Conservation (phyloP, 1,139 yeast species). For the Dujonia santamariae region DNA sequence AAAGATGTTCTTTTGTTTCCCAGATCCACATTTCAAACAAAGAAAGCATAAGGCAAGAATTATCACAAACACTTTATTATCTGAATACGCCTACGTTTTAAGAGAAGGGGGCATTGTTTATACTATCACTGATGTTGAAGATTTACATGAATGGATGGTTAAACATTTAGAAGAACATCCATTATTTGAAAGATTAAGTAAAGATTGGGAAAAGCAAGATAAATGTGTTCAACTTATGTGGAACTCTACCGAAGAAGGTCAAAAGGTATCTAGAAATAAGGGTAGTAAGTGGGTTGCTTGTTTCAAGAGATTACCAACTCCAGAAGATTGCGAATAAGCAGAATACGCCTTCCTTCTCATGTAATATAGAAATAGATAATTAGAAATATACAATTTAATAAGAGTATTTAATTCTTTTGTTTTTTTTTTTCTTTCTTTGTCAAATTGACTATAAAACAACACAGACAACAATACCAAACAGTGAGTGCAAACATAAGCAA, state of each 20-base stretch:
- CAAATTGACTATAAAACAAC: conserved; percentile 1
- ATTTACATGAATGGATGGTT: conserved; percentile 95
- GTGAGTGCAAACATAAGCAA: too few species aligned
- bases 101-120: conserved; percentile 85
- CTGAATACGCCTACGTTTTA: conserved; percentile 90
- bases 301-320: conserved; percentile 69
- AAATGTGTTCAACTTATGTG: conserved; percentile 84
- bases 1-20: conserved; percentile 96
- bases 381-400: conserved; percentile 1
- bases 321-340: conserved; percentile 31
- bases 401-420: not conserved
- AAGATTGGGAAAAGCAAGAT: conserved; percentile 79
- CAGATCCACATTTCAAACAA: conserved; percentile 98
- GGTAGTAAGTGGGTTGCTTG: conserved; percentile 91
- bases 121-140: conserved; percentile 94
- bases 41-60: conserved; percentile 97
- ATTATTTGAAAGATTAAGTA: conserved; percentile 72
- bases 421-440: too few species aligned
- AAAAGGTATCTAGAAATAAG: conserved; percentile 86
- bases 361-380: not conserved
- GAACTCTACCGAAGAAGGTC: conserved; percentile 94
- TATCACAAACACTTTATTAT: conserved; percentile 78
- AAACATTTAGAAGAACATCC: conserved; percentile 89
- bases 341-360: too few species aligned
- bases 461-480: too few species aligned